Conservation (phyloP, 768 basidiomycete species). For the Pleurotus eryngii region DNA sequence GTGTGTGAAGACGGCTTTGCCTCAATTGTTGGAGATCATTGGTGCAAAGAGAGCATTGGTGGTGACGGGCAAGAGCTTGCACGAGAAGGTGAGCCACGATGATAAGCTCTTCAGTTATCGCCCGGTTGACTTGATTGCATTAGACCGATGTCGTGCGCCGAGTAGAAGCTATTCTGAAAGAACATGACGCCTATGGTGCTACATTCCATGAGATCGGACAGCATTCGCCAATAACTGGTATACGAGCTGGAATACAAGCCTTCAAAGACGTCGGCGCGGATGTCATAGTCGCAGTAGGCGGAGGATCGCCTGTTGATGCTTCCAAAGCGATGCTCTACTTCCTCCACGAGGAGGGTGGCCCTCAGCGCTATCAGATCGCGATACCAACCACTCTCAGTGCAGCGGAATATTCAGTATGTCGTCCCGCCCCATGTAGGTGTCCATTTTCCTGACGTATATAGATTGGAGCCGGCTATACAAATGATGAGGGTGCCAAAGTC, state of each 20-base stretch:
- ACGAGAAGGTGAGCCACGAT: conserved; percentile 47
- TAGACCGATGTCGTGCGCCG: conserved; percentile 61
- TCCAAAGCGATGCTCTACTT: conserved; percentile 70
- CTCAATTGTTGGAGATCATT: conserved; percentile 52
- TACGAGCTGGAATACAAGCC: conserved; percentile 49
- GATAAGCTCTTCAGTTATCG: not conserved
- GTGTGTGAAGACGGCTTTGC: conserved; percentile 56
- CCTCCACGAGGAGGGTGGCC: conserved; percentile 55
- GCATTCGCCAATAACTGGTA: conserved; percentile 67
- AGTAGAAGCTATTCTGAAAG: conserved; percentile 54
- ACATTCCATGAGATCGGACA: conserved; percentile 75
- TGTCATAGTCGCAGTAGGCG: conserved; percentile 70
- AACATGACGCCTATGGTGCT: conserved; percentile 54
- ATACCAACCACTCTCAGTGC: conserved; percentile 82
- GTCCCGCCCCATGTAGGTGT: not conserved
- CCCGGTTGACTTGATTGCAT: too few species aligned
- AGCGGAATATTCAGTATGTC: conserved; percentile 64
- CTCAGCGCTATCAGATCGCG: conserved; percentile 63
- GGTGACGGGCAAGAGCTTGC: conserved; percentile 68
- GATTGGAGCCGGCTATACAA: conserved; percentile 68
- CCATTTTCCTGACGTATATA: conserved; percentile 19
- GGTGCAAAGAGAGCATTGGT: conserved; percentile 63
- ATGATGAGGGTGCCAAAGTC: conserved; percentile 66
- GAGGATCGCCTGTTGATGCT: conserved; percentile 79
- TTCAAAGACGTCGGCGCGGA: conserved; percentile 60